phyloP scores from a whole-genome alignment of 345 rosid genomes.

The Sisymbrium irio region DNA sequence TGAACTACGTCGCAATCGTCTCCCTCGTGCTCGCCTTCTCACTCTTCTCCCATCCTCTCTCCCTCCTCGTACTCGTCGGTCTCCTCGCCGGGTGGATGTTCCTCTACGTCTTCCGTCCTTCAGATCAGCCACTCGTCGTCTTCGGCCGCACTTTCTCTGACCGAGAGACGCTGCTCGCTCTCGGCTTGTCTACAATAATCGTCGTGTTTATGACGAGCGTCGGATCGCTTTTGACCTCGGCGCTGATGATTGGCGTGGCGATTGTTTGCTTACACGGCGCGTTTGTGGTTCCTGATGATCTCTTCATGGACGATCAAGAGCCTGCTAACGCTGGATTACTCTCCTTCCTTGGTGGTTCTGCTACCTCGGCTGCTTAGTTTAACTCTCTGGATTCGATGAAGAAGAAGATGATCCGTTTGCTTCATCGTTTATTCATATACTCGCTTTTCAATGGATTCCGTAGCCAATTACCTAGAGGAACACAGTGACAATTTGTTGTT shows the following conservation, averaged over 20 bases:
- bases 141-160: slow-evolving; percentile 76
- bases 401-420: neutral
- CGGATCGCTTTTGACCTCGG: slow-evolving; percentile 70
- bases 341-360: slow-evolving; percentile 69
- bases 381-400: neutral
- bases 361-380: slow-evolving; percentile 61
- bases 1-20: slow-evolving; percentile 60
- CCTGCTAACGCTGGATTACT: slow-evolving; percentile 58
- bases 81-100: slow-evolving; percentile 65
- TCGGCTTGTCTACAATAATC: slow-evolving; percentile 52
- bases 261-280: slow-evolving; percentile 79
- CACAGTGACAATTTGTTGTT: too few relatives aligned
- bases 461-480: too few relatives aligned
- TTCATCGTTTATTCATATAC: neutral
- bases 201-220: slow-evolving; percentile 80
- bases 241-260: slow-evolving; percentile 61
- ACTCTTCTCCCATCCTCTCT: slow-evolving; percentile 67
- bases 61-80: slow-evolving; percentile 64
- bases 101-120: slow-evolving; percentile 68
- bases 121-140: slow-evolving; percentile 69
- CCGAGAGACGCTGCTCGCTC: slow-evolving; percentile 60
- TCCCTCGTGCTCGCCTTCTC: slow-evolving; percentile 64
- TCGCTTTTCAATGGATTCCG: neutral
- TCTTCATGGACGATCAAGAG: slow-evolving; percentile 77
- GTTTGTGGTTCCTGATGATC: slow-evolving; percentile 83